Percentiles rank a stretch among this genome's conserved stretches.
phyloP scores from a whole-genome alignment of 2,329 filamentous ascomycete genomes.

The Tolypocladium capitatum region DNA sequence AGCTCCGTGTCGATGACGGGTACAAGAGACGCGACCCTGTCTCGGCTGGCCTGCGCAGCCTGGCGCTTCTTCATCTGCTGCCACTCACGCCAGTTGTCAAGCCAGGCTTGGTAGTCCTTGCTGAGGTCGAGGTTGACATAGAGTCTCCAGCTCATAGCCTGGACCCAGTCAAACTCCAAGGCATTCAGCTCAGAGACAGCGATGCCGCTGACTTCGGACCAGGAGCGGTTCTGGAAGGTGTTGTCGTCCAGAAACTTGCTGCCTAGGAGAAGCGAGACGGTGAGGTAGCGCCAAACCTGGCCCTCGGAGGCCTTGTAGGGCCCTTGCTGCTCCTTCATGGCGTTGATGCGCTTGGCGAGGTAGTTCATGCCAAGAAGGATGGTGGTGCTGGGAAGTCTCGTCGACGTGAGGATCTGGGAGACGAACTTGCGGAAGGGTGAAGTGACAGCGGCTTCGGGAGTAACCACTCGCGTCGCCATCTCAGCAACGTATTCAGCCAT shows the following conservation, averaged over 20 bases:
- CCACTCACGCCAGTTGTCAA: conserved; percentile 48
- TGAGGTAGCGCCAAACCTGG: conserved; percentile 78
- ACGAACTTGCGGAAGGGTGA: conserved; percentile 84
- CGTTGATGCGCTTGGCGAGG: conserved; percentile 68
- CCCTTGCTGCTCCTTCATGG: conserved; percentile 42
- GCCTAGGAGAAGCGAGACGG: conserved; percentile 69
- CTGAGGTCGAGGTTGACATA: conserved; percentile 73
- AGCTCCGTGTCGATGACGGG: conserved; percentile 32
- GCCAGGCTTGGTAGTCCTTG: conserved; percentile 54
- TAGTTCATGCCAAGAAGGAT: conserved; percentile 87
- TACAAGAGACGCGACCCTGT: conserved; percentile 34
- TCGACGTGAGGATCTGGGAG: conserved; percentile 78
- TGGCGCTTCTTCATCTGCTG: conserved; percentile 40
- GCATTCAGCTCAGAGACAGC: conserved; percentile 70
- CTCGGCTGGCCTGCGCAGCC: conserved; percentile 32
- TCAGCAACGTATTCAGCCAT: conserved; percentile 94
- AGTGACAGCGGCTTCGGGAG: conserved; percentile 40
- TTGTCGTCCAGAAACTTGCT: conserved; percentile 97
- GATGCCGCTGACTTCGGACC: conserved; percentile 91
- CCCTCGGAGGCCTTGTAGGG: conserved; percentile 48
- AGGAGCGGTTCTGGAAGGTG: conserved; percentile 93
- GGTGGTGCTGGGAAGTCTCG: conserved; percentile 77
- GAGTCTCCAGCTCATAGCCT: conserved; percentile 68
- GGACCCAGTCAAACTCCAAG: conserved; percentile 79
- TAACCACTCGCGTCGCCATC: conserved; percentile 55